Percentiles rank a stretch among this genome's conserved stretches.
Evolutionary conservation across 2,329 filamentous ascomycete species (phyloP).

Genomic region (Aspergillus carbonarius): DNA sequence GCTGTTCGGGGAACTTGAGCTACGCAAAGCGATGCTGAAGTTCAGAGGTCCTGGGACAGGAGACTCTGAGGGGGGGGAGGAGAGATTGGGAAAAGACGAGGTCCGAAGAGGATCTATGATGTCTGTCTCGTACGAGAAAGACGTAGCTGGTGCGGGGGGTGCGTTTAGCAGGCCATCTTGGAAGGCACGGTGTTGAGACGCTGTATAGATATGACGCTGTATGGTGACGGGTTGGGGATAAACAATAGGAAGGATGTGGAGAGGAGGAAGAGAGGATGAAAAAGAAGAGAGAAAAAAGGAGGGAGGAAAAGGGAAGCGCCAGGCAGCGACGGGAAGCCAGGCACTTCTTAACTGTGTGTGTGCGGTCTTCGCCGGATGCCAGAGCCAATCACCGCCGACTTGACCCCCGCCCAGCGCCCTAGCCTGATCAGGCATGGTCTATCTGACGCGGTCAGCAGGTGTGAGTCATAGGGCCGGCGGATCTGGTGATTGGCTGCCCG

Average conservation of each 20-base stretch:
- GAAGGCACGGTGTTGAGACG: constrained; percentile 21
- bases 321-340: constrained; percentile 41
- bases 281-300: constrained; percentile 11
- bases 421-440: constrained; percentile 9
- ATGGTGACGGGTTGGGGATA: constrained; percentile 21
- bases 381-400: constrained; percentile 25
- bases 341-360: constrained; percentile 38
- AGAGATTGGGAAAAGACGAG: constrained; percentile 26
- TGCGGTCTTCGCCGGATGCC: constrained; percentile 18
- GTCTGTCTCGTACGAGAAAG: constrained; percentile 41
- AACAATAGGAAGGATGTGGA: constrained; percentile 9
- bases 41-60: constrained; percentile 48
- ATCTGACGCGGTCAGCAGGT: constrained; percentile 27
- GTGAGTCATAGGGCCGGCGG: constrained; percentile 35
- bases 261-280: constrained; percentile 12
- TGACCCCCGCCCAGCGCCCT: constrained; percentile 18
- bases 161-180: constrained; percentile 46
- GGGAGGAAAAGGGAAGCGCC: constrained; percentile 23
- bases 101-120: constrained; percentile 40
- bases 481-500: constrained; percentile 27
- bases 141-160: constrained; percentile 29
- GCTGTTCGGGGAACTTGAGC: constrained; percentile 42
- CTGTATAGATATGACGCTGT: constrained; percentile 13
- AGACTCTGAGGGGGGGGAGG: constrained; percentile 44
- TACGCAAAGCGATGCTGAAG: constrained; percentile 43